phyloP scores from a whole-genome alignment of 1,284 basidiomycete species.

The Spongiforma sp. region DNA sequence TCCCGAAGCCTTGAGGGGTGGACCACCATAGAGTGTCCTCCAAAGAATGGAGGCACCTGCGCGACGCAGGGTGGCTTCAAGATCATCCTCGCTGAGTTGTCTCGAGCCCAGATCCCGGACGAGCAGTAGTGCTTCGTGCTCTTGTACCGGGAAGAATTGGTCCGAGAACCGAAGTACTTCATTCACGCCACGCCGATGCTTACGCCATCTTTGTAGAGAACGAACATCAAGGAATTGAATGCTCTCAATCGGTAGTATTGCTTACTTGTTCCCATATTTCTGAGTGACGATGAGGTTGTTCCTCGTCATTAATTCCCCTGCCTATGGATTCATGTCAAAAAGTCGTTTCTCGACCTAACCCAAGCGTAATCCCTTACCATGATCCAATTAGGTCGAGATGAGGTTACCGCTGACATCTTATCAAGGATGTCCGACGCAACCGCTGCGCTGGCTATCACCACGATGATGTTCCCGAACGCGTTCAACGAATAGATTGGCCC shows the following conservation, averaged over 20 bases:
- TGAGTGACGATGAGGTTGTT: no score
- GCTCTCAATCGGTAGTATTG: conserved; percentile 7
- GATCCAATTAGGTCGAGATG: conserved; percentile 14
- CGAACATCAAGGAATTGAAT: no score
- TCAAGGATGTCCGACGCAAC: conserved; percentile 12
- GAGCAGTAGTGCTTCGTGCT: no score
- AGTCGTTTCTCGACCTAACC: no score
- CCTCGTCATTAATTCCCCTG: no score
- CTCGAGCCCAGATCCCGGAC: conserved; percentile 1
- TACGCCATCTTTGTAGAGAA: conserved; percentile 11
- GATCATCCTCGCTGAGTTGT: conserved; percentile 1
- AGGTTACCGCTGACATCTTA: conserved; percentile 16
- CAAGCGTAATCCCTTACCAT: conserved; percentile 1
- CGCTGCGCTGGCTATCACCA: conserved; percentile 12
- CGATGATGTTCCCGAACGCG: conserved; percentile 4
- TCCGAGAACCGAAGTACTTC: conserved; percentile 11
- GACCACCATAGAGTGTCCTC: no score
- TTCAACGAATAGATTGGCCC: conserved; percentile 1
- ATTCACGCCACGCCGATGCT: conserved; percentile 11
- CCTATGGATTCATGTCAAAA: not conserved
- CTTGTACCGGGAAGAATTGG: no score
- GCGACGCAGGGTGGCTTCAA: conserved; percentile 12
- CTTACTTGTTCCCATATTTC: conserved; percentile 10
- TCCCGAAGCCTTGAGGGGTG: no score
- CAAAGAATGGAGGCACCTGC: conserved; percentile 10